A percentile compares a stretch with the other conserved stretches of the same genome.
These are phyloP conservation scores for Xylaria sp. DNA, from an alignment of 2,329 filamentous ascomycete genomes.

Conservation along the genomic window DNA sequence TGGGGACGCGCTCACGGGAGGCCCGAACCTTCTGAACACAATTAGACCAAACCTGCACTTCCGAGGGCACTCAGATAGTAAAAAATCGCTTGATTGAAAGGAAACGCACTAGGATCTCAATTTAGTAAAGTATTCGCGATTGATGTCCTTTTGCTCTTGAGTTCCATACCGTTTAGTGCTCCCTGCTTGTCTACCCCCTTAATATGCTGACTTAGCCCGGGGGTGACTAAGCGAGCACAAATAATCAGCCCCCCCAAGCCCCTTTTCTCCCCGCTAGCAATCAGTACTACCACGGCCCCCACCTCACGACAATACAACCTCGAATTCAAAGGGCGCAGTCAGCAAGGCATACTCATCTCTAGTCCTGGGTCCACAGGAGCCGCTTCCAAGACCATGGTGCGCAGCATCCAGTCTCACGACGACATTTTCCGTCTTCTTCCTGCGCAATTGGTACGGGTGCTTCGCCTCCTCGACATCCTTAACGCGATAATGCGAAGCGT, in stretches of 20 bases:
- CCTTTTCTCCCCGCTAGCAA: too few species aligned
- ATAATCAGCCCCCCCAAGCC: not conserved
- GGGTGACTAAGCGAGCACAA: not conserved
- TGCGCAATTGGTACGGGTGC: constrained; percentile 72
- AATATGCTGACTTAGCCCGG: too few species aligned
- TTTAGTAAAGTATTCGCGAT: too few species aligned
- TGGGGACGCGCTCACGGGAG: too few species aligned
- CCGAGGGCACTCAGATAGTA: too few species aligned
- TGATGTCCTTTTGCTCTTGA: too few species aligned
- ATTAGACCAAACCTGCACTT: too few species aligned
- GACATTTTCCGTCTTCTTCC: constrained; percentile 63
- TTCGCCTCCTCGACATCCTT: constrained; percentile 65
- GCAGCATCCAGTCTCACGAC: constrained; percentile 68
- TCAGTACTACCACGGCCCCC: not conserved
- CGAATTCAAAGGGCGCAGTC: constrained; percentile 55
- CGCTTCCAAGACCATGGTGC: constrained; percentile 72
- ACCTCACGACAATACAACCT: constrained; percentile 51
- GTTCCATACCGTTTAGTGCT: too few species aligned
- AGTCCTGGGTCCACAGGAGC: constrained; percentile 69
- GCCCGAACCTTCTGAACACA: too few species aligned
- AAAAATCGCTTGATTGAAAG: too few species aligned
- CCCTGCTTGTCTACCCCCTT: too few species aligned
- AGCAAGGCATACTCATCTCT: constrained; percentile 59
- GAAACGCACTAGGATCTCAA: too few species aligned
- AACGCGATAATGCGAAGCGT: constrained; percentile 64